Percentiles rank a stretch among this genome's conserved stretches.
Evolutionary conservation across 2,329 filamentous ascomycete genomes (phyloP).

Genomic region (Colletotrichum spaethianum): DNA sequence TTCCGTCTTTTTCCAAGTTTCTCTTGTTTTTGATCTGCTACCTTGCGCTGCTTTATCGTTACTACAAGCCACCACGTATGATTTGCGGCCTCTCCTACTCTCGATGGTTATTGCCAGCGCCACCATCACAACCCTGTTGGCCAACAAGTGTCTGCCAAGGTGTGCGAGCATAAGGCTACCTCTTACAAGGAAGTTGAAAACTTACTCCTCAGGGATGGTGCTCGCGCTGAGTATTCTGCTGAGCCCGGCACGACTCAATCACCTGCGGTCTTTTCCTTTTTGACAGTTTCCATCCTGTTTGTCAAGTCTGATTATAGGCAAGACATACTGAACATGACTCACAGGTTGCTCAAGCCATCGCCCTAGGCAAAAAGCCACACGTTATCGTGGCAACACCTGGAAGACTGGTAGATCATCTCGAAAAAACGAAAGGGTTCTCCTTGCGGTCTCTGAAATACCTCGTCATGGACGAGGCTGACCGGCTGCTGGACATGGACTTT

Average conservation of each 20-base stretch:
- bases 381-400: conserved; percentile 79
- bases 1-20: neutral
- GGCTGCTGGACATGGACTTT: conserved; percentile 93
- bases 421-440: conserved; percentile 97
- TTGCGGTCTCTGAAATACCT: conserved; percentile 86
- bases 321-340: neutral
- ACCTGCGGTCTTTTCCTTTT: neutral
- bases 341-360: conserved; percentile 86
- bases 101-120: too few relatives aligned
- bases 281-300: neutral
- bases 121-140: neutral
- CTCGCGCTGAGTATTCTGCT: neutral
- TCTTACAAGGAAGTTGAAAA: neutral
- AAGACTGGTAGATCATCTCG: conserved; percentile 79
- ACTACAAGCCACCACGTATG: too few relatives aligned
- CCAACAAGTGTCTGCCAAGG: neutral
- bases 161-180: neutral
- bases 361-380: conserved; percentile 95
- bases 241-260: neutral
- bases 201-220: neutral
- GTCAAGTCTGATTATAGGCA: neutral
- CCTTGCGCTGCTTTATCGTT: neutral
- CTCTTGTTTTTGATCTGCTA: neutral
- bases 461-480: conserved; percentile 95
- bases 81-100: neutral